These are phyloP conservation scores for Priceomyces castillae DNA, from an alignment of 805 yeast genomes.

Conservation along the genomic window DNA sequence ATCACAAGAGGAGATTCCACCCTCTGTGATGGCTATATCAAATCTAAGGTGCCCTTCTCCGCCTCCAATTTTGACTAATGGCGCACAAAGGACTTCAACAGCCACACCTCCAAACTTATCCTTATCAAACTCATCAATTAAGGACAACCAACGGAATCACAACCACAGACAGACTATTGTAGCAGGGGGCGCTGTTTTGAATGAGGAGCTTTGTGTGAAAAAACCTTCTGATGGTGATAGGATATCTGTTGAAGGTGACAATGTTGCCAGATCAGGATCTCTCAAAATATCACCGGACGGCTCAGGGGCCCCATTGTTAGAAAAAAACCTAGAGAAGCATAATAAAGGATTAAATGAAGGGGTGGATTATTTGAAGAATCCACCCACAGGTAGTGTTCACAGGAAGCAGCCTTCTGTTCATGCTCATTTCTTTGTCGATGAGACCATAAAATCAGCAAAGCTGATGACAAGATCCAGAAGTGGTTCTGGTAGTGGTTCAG, in stretches of 20 bases:
- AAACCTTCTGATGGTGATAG: neutral
- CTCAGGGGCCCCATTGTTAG: constrained; percentile 3
- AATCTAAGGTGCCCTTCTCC: constrained; percentile 67
- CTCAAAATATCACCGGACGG: neutral
- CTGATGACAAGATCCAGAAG: constrained; percentile 34
- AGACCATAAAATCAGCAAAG: constrained; percentile 51
- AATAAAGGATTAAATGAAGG: constrained; percentile 22
- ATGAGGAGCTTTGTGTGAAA: constrained; percentile 16
- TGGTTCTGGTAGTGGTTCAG: constrained; percentile 33
- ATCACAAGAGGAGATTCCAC: constrained; percentile 25
- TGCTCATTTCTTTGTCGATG: constrained; percentile 75
- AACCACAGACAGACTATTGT: constrained; percentile 26
- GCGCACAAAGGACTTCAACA: constrained; percentile 3
- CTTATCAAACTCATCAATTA: neutral
- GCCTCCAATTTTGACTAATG: constrained; percentile 56
- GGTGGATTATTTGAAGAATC: constrained; percentile 17
- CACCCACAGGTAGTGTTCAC: constrained; percentile 37
- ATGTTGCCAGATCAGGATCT: neutral
- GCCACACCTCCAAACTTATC: neutral
- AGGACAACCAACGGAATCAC: neutral
- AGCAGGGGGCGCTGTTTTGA: constrained; percentile 47
- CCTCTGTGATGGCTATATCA: constrained; percentile 57
- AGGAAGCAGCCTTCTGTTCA: constrained; percentile 64
- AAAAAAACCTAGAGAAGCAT: constrained; percentile 3
- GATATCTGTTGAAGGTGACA: neutral